Evolutionary conservation across 208 protist species (phyloP).

Genomic region (Leishmania mexicana): DNA sequence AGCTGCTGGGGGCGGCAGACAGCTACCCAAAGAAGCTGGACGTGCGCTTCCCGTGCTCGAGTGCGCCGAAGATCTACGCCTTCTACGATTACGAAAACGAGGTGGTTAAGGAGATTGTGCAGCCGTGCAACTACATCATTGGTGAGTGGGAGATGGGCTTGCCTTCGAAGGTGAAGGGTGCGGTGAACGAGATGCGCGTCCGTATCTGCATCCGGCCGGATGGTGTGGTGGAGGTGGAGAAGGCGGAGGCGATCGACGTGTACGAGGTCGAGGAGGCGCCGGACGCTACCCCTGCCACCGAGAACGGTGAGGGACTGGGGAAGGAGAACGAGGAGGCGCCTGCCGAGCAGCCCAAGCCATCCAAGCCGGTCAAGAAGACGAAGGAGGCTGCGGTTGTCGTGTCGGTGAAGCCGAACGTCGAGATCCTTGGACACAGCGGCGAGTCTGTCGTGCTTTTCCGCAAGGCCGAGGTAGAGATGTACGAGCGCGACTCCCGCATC

Average conservation of each 20-base stretch:
- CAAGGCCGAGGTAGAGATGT: conserved; percentile 80
- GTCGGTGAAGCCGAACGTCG: conserved; percentile 54
- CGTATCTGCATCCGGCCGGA: conserved; percentile 65
- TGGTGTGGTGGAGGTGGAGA: conserved; percentile 70
- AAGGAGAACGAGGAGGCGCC: conserved; percentile 41
- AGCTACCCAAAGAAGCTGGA: conserved; percentile 83
- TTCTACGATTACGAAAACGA: conserved; percentile 76
- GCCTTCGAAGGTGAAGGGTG: conserved; percentile 33
- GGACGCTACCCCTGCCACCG: conserved; percentile 16
- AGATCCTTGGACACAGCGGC: conserved; percentile 57
- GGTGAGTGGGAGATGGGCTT: conserved; percentile 73
- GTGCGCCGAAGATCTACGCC: conserved; percentile 79
- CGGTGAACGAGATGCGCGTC: conserved; percentile 61
- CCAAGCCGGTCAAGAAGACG: conserved; percentile 28
- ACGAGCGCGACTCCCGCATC: conserved; percentile 67
- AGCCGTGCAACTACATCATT: conserved; percentile 51
- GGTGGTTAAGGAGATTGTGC: conserved; percentile 45
- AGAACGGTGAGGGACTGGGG: conserved; percentile 29
- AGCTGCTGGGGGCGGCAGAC: conserved; percentile 57
- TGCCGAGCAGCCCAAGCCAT: conserved; percentile 5
- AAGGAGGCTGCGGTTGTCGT: conserved; percentile 55
- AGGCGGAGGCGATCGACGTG: conserved; percentile 62
- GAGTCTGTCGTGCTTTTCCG: conserved; percentile 54
- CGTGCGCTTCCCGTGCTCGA: conserved; percentile 67
- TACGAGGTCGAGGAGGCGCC: conserved; percentile 77